phyloP scores from a whole-genome alignment of 345 rosid species.

The Euphorbia pulcherrima region DNA sequence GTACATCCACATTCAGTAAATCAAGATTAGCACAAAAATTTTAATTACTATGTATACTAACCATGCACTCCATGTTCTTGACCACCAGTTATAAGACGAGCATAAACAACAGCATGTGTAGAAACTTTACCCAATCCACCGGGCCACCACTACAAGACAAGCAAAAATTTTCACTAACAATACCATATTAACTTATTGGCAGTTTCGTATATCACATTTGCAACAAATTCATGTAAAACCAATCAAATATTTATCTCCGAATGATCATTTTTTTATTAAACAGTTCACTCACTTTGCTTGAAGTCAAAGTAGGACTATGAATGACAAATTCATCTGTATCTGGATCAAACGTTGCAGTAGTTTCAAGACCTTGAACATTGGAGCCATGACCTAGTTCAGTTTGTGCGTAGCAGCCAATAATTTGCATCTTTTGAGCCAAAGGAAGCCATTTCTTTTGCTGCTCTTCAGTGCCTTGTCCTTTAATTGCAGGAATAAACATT shows the following conservation, averaged over 20 bases:
- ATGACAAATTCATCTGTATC: constrained; percentile 82
- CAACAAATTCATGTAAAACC: neutral
- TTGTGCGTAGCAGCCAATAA: constrained; percentile 97
- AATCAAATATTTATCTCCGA: no score
- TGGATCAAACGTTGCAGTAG: constrained; percentile 95
- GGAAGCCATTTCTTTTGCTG: constrained; percentile 94
- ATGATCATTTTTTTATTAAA: no score
- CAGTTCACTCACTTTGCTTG: constrained; percentile 90
- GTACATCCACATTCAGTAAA: constrained; percentile 16
- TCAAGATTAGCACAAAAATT: neutral
- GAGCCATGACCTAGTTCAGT: constrained; percentile 99
- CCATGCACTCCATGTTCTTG: constrained; percentile 89
- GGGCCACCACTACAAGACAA: constrained; percentile 89
- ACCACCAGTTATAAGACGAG: constrained; percentile 74
- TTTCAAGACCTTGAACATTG: constrained; percentile 98
- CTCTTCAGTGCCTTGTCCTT: constrained; percentile 94
- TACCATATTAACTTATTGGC: neutral
- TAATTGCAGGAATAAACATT: constrained; percentile 93
- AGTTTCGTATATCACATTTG: no score
- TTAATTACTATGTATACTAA: constrained; percentile 30
- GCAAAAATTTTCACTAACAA: constrained; percentile 12
- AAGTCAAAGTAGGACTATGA: constrained; percentile 89
- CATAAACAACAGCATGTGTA: constrained; percentile 92
- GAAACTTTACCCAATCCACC: constrained; percentile 92
- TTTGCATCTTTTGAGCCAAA: constrained; percentile 88